Evolutionary conservation across 2,329 filamentous ascomycete genomes (phyloP).

Genomic region (Phoma sp.): DNA sequence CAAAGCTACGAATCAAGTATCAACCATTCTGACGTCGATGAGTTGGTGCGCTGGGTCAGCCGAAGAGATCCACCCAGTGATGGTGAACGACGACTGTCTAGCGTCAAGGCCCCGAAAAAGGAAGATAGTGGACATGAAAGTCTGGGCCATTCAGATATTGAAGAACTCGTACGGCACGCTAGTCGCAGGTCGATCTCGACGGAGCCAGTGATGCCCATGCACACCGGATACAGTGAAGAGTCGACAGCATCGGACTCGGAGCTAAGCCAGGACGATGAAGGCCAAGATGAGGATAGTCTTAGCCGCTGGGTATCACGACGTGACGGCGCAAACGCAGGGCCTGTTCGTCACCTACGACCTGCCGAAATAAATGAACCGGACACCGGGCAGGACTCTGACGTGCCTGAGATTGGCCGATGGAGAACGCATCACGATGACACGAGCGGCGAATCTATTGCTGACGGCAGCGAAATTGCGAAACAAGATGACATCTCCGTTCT

Average conservation of each 20-base stretch:
- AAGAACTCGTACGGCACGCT: constrained; percentile 39
- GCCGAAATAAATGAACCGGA: constrained; percentile 13
- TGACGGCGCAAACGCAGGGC: constrained; percentile 34
- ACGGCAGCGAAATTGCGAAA: background rate
- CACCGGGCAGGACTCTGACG: constrained; percentile 26
- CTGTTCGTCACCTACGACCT: constrained; percentile 22
- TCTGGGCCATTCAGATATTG: constrained; percentile 40
- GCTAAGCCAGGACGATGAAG: constrained; percentile 21
- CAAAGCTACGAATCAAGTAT: constrained; percentile 36
- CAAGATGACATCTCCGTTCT: constrained; percentile 9
- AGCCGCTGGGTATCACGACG: constrained; percentile 46
- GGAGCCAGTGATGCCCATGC: constrained; percentile 1
- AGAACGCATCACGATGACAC: constrained; percentile 30
- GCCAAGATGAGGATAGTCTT: constrained; percentile 37
- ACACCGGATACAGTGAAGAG: constrained; percentile 34
- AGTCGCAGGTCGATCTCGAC: constrained; percentile 26
- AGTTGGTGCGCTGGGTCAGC: constrained; percentile 45
- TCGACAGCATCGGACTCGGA: constrained; percentile 43
- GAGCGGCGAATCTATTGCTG: constrained; percentile 32
- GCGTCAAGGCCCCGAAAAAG: constrained; percentile 9
- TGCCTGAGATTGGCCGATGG: constrained; percentile 33
- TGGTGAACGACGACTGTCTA: constrained; percentile 28
- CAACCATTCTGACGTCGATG: constrained; percentile 40
- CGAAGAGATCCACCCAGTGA: constrained; percentile 39
- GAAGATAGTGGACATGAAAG: constrained; percentile 39